phyloP scores from a whole-genome alignment of 2,329 filamentous ascomycete species.

The Geosmithia morbida region DNA sequence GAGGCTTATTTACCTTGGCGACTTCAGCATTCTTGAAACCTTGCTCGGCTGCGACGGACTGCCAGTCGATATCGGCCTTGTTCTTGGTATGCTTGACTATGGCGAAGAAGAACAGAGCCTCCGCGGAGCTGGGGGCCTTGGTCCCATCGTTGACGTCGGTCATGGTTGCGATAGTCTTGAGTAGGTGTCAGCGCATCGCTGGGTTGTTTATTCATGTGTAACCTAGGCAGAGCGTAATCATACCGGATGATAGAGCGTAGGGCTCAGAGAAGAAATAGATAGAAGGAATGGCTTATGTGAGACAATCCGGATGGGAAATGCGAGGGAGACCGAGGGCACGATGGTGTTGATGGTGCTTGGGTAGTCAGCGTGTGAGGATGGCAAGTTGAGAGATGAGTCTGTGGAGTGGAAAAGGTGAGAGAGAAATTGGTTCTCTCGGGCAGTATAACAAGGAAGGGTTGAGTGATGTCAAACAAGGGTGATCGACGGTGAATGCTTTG shows the following conservation, averaged over 20 bases:
- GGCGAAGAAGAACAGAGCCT: slow-evolving; percentile 28
- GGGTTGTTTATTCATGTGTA: neutral
- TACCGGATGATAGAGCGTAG: neutral
- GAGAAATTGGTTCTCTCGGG: neutral
- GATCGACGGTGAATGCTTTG: too few species aligned
- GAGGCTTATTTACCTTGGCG: slow-evolving; percentile 22
- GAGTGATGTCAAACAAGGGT: too few species aligned
- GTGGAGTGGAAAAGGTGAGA: neutral
- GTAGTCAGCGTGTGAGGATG: neutral
- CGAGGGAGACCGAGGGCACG: neutral
- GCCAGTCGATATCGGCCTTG: slow-evolving; percentile 33
- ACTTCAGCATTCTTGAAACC: slow-evolving; percentile 29
- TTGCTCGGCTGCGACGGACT: slow-evolving; percentile 22
- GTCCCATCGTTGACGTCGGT: neutral
- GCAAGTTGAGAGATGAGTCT: neutral
- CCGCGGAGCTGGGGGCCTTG: slow-evolving; percentile 21
- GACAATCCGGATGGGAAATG: too few species aligned
- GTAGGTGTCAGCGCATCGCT: neutral
- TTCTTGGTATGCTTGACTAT: slow-evolving; percentile 27
- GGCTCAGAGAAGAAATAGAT: neutral
- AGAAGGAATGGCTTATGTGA: too few species aligned
- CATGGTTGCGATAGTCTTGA: neutral
- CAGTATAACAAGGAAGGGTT: too few species aligned
- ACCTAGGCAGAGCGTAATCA: neutral
- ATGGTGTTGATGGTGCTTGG: neutral